Conservation (phyloP, 495 filamentous ascomycete species). For the Penicillium steckii region DNA sequence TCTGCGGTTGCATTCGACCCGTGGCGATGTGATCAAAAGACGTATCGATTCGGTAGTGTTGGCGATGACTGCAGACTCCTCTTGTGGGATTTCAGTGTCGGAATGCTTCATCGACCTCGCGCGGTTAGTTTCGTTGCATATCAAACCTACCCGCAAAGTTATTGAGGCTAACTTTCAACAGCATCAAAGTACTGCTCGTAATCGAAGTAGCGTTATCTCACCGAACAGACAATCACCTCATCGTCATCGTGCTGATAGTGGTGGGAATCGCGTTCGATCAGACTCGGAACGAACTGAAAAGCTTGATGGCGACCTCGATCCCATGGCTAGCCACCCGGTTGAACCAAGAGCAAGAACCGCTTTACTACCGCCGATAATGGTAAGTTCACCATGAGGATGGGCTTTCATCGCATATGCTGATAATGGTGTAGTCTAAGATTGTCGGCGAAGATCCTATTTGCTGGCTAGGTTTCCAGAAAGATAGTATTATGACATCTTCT, state of each 20-base stretch:
- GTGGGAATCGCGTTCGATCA: conserved; percentile 54
- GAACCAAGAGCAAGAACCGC: conserved; percentile 78
- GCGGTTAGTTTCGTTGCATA: conserved; percentile 51
- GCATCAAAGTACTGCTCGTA: conserved; percentile 40
- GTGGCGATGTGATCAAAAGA: conserved; percentile 92
- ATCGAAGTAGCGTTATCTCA: conserved; percentile 38
- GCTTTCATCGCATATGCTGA: no score
- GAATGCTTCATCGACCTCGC: conserved; percentile 89
- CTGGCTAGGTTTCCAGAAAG: conserved; percentile 88
- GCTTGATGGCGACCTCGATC: conserved; percentile 44
- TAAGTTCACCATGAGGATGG: conserved; percentile 40
- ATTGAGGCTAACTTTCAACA: conserved; percentile 39
- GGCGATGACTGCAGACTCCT: conserved; percentile 89
- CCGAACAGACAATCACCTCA: conserved; percentile 61
- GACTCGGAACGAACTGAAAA: conserved; percentile 64
- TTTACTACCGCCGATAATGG: conserved; percentile 90
- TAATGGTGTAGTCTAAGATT: conserved; percentile 64
- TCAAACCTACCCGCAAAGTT: no score
- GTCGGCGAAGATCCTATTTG: conserved; percentile 83
- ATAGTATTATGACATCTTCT: conserved; percentile 89
- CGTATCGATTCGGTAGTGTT: conserved; percentile 92
- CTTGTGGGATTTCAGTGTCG: conserved; percentile 96
- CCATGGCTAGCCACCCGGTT: conserved; percentile 67
- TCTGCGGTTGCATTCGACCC: conserved; percentile 90
- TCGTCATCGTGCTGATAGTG: conserved; percentile 71